Conservation (phyloP, 805 yeast genomes). For the Monosporozyma unispora region DNA sequence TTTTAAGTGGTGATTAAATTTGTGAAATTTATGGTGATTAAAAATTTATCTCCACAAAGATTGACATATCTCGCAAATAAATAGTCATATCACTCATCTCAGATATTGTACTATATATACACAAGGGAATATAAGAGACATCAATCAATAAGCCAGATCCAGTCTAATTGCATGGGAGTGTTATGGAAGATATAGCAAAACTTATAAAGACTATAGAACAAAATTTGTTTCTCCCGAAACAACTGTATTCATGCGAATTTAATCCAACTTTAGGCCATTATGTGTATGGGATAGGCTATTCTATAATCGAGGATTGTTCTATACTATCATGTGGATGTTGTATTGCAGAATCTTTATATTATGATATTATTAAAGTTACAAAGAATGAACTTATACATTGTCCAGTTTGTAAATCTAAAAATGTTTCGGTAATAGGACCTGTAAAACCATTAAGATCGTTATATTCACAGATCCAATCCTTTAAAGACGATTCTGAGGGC, state of each 20-base stretch:
- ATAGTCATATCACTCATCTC: not conserved
- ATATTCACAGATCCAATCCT: conserved; percentile 5
- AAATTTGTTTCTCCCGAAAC: conserved; percentile 21
- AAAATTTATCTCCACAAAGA: not conserved
- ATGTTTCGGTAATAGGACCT: conserved; percentile 23
- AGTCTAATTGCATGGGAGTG: not conserved
- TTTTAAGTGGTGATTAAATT: not conserved
- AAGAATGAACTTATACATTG: conserved; percentile 19
- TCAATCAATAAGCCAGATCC: not conserved
- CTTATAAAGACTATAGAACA: conserved; percentile 20
- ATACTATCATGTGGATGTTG: conserved; percentile 26
- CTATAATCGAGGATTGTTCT: conserved; percentile 18
- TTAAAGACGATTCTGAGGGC: not conserved
- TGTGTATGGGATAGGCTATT: conserved; percentile 17
- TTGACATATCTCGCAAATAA: not conserved
- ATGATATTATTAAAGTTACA: conserved; percentile 7
- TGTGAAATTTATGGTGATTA: not conserved
- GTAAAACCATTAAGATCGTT: conserved; percentile 30
- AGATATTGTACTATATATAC: not conserved
- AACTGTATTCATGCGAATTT: conserved; percentile 11
- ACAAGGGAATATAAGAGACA: not conserved
- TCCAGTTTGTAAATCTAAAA: conserved; percentile 29
- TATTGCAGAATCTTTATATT: conserved; percentile 15
- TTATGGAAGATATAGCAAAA: conserved; percentile 6
- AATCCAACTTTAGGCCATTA: conserved; percentile 8